phyloP scores from a whole-genome alignment of 192 early-diverging fungal genomes.

The Haplosporangium gracile region DNA sequence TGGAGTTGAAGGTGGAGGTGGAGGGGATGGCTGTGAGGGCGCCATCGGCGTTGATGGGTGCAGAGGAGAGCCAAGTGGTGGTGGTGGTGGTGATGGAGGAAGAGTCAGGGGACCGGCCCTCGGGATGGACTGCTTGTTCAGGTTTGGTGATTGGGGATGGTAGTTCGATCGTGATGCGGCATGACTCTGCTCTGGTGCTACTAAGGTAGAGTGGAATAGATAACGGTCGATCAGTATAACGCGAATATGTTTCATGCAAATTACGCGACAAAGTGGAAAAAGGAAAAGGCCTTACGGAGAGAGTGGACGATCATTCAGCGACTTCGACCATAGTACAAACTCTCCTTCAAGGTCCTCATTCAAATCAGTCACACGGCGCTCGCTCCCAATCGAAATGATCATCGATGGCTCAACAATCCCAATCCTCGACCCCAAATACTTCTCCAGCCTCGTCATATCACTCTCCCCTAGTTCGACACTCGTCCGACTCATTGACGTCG shows the following conservation, averaged over 20 bases:
- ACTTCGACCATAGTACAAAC: neutral
- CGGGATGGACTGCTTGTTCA: neutral
- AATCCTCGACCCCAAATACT: neutral
- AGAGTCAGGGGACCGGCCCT: neutral
- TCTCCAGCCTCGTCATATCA: neutral
- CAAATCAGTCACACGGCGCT: neutral
- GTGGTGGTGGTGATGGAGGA: neutral
- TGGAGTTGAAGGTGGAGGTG: neutral
- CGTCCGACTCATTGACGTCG: too few relatives aligned
- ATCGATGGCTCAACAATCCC: neutral
- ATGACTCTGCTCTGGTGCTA: too few relatives aligned
- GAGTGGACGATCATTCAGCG: too few relatives aligned
- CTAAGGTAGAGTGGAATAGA: too few relatives aligned
- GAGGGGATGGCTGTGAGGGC: neutral
- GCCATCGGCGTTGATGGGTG: neutral
- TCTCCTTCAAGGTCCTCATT: neutral
- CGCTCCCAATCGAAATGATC: neutral
- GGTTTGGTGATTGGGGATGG: too few relatives aligned
- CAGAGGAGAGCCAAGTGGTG: neutral
- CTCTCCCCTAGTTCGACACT: neutral
- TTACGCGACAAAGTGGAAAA: too few relatives aligned
- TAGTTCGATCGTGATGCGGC: too few relatives aligned
- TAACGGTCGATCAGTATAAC: too few relatives aligned
- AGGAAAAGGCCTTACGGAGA: too few relatives aligned
- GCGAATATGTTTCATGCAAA: too few relatives aligned